These are phyloP conservation scores for Rhizomucor miehei DNA, from an alignment of 371 early-diverging fungal genomes.

Conservation along the genomic window DNA sequence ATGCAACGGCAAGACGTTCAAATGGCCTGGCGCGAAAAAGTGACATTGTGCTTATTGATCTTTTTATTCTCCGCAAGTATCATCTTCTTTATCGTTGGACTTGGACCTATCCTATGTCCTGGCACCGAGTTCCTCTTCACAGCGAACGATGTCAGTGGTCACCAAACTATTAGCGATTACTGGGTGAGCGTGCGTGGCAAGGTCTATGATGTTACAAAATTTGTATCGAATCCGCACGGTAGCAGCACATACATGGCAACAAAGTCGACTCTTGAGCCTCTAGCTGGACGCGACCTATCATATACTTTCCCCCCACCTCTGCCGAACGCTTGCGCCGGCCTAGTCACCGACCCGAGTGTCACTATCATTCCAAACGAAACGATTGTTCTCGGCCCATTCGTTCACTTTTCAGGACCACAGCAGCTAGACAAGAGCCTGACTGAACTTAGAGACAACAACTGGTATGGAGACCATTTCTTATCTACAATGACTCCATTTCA, in stretches of 20 bases:
- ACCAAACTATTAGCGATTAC: conserved; percentile 47
- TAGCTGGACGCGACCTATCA: conserved; percentile 58
- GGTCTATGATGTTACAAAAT: conserved; percentile 75
- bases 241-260: conserved; percentile 37
- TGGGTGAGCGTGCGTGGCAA: conserved; percentile 69
- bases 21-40: conserved; percentile 94
- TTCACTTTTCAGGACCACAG: conserved; percentile 22
- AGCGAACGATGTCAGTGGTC: conserved; percentile 41
- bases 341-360: conserved; percentile 35
- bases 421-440: conserved; percentile 22
- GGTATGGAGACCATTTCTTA: conserved; percentile 26
- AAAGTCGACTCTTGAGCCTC: conserved; percentile 43
- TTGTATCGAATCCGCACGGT: conserved; percentile 61
- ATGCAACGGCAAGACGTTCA: conserved; percentile 86
- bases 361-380: conserved; percentile 42
- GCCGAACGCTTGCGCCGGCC: conserved; percentile 50
- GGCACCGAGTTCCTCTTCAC: conserved; percentile 47
- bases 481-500: conserved; percentile 31
- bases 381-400: conserved; percentile 31
- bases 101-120: conserved; percentile 56
- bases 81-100: conserved; percentile 59
- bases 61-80: conserved; percentile 48
- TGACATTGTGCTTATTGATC: conserved; percentile 77
- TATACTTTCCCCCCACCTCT: conserved; percentile 57
- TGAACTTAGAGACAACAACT: conserved; percentile 29